phyloP scores from a whole-genome alignment of 2,329 filamentous ascomycete genomes.

The Samsoniella hepiali region DNA sequence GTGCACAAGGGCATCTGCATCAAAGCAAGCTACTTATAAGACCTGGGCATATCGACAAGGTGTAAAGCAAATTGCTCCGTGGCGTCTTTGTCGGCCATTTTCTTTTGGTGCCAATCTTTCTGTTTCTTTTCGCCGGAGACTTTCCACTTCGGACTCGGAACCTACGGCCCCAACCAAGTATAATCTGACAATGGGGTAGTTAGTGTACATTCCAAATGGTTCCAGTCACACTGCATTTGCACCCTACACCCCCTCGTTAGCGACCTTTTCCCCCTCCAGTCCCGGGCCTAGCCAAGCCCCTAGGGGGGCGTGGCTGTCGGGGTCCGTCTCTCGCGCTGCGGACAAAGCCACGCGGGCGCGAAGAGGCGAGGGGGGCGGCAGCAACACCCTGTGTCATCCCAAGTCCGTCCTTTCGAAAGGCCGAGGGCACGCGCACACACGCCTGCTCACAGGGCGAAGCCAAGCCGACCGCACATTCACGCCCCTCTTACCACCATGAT shows the following conservation, averaged over 20 bases:
- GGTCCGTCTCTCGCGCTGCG: background rate
- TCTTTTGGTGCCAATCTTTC: background rate
- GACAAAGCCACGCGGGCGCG: background rate
- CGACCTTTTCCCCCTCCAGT: background rate
- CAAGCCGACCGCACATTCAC: background rate
- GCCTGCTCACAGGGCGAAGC: background rate
- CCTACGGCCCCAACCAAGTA: background rate
- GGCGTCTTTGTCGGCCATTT: too few relatives aligned
- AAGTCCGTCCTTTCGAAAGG: background rate
- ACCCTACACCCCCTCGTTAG: background rate
- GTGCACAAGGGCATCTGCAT: too few relatives aligned
- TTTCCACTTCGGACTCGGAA: background rate
- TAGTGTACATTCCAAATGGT: background rate
- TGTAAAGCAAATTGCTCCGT: background rate
- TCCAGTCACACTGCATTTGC: background rate
- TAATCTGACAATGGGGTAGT: background rate
- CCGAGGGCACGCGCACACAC: background rate
- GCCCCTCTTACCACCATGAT: background rate
- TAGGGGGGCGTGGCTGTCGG: background rate
- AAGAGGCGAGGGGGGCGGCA: background rate
- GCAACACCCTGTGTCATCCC: background rate
- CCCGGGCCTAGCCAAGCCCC: background rate
- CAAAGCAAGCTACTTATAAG: too few relatives aligned
- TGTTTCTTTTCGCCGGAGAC: background rate
- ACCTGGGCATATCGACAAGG: background rate